Conservation (phyloP, 164 flowering plant genomes). For the Kalanchoe fedtschenkoi region DNA sequence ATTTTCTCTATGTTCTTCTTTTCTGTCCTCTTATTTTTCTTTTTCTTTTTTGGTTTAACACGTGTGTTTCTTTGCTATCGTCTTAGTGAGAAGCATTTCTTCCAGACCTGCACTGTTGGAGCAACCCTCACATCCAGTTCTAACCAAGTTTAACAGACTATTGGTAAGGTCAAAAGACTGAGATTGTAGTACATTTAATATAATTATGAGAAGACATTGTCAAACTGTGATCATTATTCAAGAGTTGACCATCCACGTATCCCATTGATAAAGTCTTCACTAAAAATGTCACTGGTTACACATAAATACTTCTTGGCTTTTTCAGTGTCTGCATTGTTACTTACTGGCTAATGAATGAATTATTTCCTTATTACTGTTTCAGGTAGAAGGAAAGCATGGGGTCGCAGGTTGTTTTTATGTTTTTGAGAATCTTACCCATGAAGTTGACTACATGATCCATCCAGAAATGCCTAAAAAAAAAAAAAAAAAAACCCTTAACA, state of each 20-base stretch:
- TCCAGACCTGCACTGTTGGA: constrained; percentile 33
- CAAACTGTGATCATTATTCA: not conserved
- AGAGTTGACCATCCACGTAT: not conserved
- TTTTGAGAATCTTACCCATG: constrained; percentile 58
- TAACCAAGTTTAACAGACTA: constrained; percentile 50
- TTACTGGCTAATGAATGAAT: not conserved
- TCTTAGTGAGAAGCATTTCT: constrained; percentile 12
- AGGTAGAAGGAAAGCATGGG: constrained; percentile 31
- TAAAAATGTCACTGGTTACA: not conserved
- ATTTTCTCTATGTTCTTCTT: not conserved
- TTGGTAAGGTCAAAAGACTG: constrained; percentile 43
- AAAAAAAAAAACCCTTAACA: too few species aligned
- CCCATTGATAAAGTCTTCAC: not conserved
- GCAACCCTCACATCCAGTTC: constrained; percentile 27
- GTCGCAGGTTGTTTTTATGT: constrained; percentile 52
- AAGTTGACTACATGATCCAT: constrained; percentile 25
- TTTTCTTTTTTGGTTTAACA: constrained; percentile 5
- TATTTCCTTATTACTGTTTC: not conserved
- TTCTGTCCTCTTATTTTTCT: not conserved
- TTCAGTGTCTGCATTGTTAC: not conserved
- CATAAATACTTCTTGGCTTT: not conserved
- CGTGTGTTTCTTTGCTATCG: constrained; percentile 21
- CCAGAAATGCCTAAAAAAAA: constrained; percentile 24
- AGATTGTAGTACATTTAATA: too few species aligned
- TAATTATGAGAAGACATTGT: too few species aligned